Evolutionary conservation across 1,139 yeast species (phyloP), one percentile per base, ranked within the genome.

Genomic region (Geotrichum macrosporum): DNA sequence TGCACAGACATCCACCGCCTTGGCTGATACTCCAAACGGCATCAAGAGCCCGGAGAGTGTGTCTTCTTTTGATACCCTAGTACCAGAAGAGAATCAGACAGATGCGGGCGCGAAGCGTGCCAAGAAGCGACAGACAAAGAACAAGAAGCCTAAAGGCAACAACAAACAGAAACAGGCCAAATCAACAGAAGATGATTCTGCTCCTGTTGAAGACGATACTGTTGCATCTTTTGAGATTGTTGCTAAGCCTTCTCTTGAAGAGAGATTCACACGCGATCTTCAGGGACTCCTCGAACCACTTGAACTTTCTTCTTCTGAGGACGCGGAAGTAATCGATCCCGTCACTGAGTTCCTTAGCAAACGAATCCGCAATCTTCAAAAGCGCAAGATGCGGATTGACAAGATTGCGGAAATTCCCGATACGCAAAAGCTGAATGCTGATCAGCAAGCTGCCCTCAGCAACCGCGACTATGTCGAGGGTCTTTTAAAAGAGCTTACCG

Each of bases 281-380:
- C 48, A 24, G 42, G 24, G 18, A 35, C 41, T 36, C 49, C 49
- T 15, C 47, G 46, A 22, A 19, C 45, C 3, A 44, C 51, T 13
- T 24, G 27, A 24, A 24, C 38, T 38, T 6, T 21, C 45, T 6
- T 39, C n/a, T 12, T n/a, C n/a, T n/a, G 51, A 35, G 16, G 19
- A 33, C 10, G 35, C 35, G 13, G 35, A 33, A 13, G 20, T 20
- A 13, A 13, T 20, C 38, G 66, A 63, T 48, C 55, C 57, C 21
- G 55, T 62, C 32, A 44, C 55, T 31, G 67, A 64, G 45, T 55
- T 57, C 45, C 43, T 65, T 26, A 65, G 61, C 44, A 65, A 62
- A 54, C 63, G 71, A 12, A 56, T 65, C 40, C 65, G 71, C 42
- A 67, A 67, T 51, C 55, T 67, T 31, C 64, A 60, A 47, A 67